Base-by-base conservation (phyloP, 208 protist genomes). In the Acanthamoeba lugdunensis region DNA sequence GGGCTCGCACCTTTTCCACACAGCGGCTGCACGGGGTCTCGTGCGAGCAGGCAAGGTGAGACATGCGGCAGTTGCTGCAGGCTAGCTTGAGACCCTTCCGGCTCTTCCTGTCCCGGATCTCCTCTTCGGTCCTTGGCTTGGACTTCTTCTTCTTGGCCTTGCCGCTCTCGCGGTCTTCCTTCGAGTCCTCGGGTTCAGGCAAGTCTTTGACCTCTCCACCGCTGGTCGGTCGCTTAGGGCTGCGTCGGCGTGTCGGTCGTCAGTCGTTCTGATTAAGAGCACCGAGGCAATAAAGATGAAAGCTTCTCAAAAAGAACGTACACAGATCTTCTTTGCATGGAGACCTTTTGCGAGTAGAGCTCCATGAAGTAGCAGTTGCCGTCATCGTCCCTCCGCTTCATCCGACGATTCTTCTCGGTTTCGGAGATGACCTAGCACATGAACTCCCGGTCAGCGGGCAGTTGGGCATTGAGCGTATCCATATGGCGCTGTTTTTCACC, bases 1-100 rank as follows among this genome's bases (percentile, higher is more conserved):
- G 16, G 58, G 58, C 7, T 9, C 14, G 4, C 21, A 73, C 67
- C 67, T 73, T 73, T 73, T 73, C 67, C 2, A 73, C 30, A 13
- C 67, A 73, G 30, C 67, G 67, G 13, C 28, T 73, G 67, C 67
- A 73, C 13, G 67, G 67, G 16, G 9, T 30, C 28, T 73, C 67
- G 67, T 73, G 67, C 67, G 67, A 73, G 30, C 67, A 73, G 67
- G 67, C 67, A 7, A 73, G 67, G 2, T 73, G 67, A 11, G 67
- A 73, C 67, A 41, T 41, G 67, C 67, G 67, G 67, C 67, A 73
- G 67, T 73, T 73, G 67, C 67, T 73, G 67, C 67, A 73, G 28
- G 67, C 67, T 21, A 73, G 67, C 67, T 73, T 73, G 28, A 73
- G 67, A 21, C 67, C 67, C 67, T 73, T 73, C 28, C 67, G 7